Conservation (phyloP, 1,284 basidiomycete genomes). For the Heterobasidion occidentale region DNA sequence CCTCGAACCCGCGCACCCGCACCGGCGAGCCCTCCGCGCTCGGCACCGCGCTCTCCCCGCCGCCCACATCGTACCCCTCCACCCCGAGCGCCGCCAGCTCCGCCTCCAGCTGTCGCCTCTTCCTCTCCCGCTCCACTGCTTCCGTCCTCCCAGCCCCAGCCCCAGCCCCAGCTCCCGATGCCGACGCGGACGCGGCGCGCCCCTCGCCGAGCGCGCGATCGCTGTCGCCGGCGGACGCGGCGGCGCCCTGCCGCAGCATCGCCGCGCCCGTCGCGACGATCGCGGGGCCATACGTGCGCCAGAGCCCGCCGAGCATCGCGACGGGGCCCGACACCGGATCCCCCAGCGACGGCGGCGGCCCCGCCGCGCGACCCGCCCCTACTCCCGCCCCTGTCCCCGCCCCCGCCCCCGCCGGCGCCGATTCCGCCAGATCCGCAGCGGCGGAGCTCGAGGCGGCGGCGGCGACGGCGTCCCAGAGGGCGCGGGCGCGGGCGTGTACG, state of each 20-base stretch:
- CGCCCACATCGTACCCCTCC: conserved; percentile 20
- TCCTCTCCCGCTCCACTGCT: conserved; percentile 33
- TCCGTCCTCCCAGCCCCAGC: neutral
- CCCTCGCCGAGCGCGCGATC: conserved; percentile 1
- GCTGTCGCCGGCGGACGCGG: conserved; percentile 12
- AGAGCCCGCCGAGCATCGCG: conserved; percentile 55
- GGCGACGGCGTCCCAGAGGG: conserved; percentile 50
- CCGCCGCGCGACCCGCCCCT: conserved; percentile 12
- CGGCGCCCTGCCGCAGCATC: conserved; percentile 37
- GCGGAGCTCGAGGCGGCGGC: neutral
- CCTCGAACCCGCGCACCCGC: conserved; percentile 26
- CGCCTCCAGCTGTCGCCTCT: conserved; percentile 41
- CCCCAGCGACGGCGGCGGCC: conserved; percentile 36
- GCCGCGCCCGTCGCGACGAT: conserved; percentile 60
- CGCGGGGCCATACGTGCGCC: conserved; percentile 68
- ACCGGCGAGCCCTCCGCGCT: conserved; percentile 14
- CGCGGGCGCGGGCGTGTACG: conserved; percentile 53
- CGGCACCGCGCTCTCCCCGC: conserved; percentile 10
- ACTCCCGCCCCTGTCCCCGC: neutral
- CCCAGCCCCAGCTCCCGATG: too few species aligned
- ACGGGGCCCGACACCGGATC: conserved; percentile 57
- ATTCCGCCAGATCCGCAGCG: neutral
- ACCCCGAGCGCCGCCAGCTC: conserved; percentile 41
- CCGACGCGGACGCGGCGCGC: conserved; percentile 12
- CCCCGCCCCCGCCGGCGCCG: neutral